These are phyloP conservation scores for Onygenales sp. DNA, from an alignment of 2,329 filamentous ascomycete genomes.

Conservation along the genomic window DNA sequence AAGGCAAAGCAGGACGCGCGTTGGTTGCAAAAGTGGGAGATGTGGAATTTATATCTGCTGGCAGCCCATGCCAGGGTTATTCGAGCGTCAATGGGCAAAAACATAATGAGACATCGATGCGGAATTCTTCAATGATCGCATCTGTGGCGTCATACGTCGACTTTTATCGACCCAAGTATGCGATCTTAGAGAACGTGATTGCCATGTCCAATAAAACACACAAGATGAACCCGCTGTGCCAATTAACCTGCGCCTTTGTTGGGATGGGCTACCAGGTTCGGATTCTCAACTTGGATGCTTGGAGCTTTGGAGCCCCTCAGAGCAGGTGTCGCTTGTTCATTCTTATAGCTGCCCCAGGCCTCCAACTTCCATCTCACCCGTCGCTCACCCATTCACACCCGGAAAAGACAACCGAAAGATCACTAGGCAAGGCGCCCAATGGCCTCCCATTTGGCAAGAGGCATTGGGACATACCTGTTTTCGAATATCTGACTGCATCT, in stretches of 20 bases:
- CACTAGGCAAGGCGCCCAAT: slow-evolving; percentile 52
- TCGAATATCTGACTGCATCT: slow-evolving; percentile 45
- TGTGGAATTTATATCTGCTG: slow-evolving; percentile 61
- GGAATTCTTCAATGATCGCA: slow-evolving; percentile 68
- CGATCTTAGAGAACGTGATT: slow-evolving; percentile 67
- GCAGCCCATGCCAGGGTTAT: slow-evolving; percentile 71
- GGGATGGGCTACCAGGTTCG: slow-evolving; percentile 69
- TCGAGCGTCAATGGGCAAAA: slow-evolving; percentile 54
- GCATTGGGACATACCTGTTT: slow-evolving; percentile 41
- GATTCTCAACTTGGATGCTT: slow-evolving; percentile 59
- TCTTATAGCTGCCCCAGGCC: slow-evolving; percentile 58
- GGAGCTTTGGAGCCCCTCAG: slow-evolving; percentile 59
- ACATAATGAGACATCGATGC: slow-evolving; percentile 45
- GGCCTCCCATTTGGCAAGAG: slow-evolving; percentile 51
- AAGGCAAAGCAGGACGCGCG: slow-evolving; percentile 31
- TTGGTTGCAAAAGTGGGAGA: slow-evolving; percentile 51
- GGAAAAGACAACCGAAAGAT: slow-evolving; percentile 17
- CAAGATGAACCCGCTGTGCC: slow-evolving; percentile 57
- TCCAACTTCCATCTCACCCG: slow-evolving; percentile 48
- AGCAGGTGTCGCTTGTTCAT: slow-evolving; percentile 60
- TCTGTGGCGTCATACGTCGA: slow-evolving; percentile 68
- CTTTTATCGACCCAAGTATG: slow-evolving; percentile 64
- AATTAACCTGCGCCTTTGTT: slow-evolving; percentile 63
- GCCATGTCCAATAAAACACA: slow-evolving; percentile 48
- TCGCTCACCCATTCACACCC: slow-evolving; percentile 55